Conservation (phyloP, 768 basidiomycete genomes). For the Mycena pura region DNA sequence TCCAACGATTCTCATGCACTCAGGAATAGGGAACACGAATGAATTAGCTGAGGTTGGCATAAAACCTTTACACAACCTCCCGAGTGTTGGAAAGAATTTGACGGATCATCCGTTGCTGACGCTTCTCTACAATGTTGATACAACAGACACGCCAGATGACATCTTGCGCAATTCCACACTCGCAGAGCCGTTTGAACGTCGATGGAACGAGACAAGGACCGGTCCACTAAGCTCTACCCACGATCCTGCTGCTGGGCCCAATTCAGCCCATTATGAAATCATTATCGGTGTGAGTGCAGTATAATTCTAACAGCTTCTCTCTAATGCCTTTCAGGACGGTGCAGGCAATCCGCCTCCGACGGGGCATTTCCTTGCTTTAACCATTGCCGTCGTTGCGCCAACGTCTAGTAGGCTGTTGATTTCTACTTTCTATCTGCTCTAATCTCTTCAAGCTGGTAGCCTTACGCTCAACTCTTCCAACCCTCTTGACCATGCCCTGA, state of each 20-base stretch:
- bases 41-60: slow-evolving; percentile 31
- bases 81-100: slow-evolving; percentile 40
- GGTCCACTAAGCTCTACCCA: slow-evolving; percentile 35
- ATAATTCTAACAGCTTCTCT: neutral
- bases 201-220: slow-evolving; percentile 37
- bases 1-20: slow-evolving; percentile 42
- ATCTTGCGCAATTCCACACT: slow-evolving; percentile 30
- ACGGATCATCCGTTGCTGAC: slow-evolving; percentile 37
- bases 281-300: slow-evolving; percentile 8
- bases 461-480: slow-evolving; percentile 48
- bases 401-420: neutral
- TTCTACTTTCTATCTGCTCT: neutral
- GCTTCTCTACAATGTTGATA: slow-evolving; percentile 33
- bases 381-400: neutral
- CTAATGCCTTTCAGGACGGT: neutral
- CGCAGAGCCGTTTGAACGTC: slow-evolving; percentile 26
- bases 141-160: slow-evolving; percentile 34
- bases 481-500: slow-evolving; percentile 53
- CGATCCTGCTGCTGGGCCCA: slow-evolving; percentile 35
- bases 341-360: neutral
- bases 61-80: slow-evolving; percentile 32
- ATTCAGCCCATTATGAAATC: slow-evolving; percentile 35
- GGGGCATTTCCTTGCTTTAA: neutral
- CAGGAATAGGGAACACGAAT: slow-evolving; percentile 40
- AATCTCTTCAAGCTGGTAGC: slow-evolving; percentile 37